phyloP scores from a whole-genome alignment of 2,329 filamentous ascomycete genomes.

The Ophiocordyceps camponoti-saundersi region DNA sequence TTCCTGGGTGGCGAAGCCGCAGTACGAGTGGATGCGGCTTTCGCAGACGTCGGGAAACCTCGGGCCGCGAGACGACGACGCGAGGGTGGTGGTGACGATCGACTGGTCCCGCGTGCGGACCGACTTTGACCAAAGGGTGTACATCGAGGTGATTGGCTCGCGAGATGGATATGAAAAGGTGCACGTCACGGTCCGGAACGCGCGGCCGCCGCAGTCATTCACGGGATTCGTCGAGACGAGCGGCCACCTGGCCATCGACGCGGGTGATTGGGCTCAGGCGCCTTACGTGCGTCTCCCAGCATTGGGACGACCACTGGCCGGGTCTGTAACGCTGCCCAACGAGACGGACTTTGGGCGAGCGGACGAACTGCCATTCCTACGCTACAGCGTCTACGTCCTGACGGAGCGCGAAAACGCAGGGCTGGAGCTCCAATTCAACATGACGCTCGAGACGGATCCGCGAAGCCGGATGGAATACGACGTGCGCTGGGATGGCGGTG shows the following conservation, averaged over 20 bases:
- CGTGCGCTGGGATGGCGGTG: conserved; percentile 25
- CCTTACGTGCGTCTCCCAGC: conserved; percentile 13
- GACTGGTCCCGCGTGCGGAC: conserved; percentile 20
- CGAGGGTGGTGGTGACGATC: conserved; percentile 12
- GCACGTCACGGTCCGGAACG: conserved; percentile 8
- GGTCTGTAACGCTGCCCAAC: conserved; percentile 7
- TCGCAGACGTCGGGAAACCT: conserved; percentile 12
- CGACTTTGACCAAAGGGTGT: conserved; percentile 23
- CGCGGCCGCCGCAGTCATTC: conserved; percentile 13
- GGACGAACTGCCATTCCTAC: conserved; percentile 7
- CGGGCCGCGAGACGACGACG: conserved; percentile 13
- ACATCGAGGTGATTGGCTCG: conserved; percentile 17
- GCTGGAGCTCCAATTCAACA: conserved; percentile 18
- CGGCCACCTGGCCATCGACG: conserved; percentile 17
- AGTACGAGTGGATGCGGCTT: conserved; percentile 16
- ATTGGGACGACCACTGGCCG: conserved; percentile 11
- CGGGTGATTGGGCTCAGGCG: conserved; percentile 7
- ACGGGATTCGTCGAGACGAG: conserved; percentile 16
- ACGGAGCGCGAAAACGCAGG: conserved; percentile 7
- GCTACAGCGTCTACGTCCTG: conserved; percentile 16
- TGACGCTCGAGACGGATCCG: conserved; percentile 32
- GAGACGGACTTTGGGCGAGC: conserved; percentile 5
- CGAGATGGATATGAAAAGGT: conserved; percentile 19
- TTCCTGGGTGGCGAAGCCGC: conserved; percentile 11
- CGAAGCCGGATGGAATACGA: conserved; percentile 30